These are phyloP conservation scores for Cordyceps javanica DNA, from an alignment of 2,329 filamentous ascomycete genomes.

Conservation along the genomic window DNA sequence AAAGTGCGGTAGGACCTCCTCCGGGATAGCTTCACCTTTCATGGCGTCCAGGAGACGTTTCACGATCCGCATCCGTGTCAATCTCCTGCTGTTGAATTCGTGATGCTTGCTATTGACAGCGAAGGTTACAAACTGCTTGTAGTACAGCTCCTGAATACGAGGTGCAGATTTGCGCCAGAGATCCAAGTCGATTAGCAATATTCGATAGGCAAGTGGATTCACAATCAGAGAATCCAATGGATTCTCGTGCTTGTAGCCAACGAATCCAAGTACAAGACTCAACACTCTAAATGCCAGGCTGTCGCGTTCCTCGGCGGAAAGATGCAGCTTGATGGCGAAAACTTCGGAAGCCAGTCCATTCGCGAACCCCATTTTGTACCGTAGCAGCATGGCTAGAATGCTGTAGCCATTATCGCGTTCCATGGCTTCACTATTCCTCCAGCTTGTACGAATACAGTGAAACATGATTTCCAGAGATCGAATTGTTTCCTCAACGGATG, in stretches of 20 bases:
- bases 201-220: conserved; percentile 89
- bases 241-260: conserved; percentile 76
- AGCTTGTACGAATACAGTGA: conserved; percentile 79
- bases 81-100: conserved; percentile 81
- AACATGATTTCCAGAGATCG: conserved; percentile 79
- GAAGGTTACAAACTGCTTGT: conserved; percentile 85
- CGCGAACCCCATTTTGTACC: conserved; percentile 67
- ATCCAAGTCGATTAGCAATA: conserved; percentile 86
- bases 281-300: conserved; percentile 59
- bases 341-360: conserved; percentile 25
- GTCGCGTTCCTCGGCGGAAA: conserved; percentile 49
- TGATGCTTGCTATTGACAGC: conserved; percentile 85
- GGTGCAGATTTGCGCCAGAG: conserved; percentile 79
- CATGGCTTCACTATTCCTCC: conserved; percentile 98
- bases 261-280: conserved; percentile 72
- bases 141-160: conserved; percentile 81
- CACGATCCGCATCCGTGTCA: conserved; percentile 91
- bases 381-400: conserved; percentile 74
- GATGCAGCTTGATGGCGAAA: conserved; percentile 32
- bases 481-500: conserved; percentile 62
- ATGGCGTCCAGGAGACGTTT: conserved; percentile 85
- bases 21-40: conserved; percentile 73
- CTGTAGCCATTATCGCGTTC: conserved; percentile 92
- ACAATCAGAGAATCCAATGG: conserved; percentile 88
- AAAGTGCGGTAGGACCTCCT: conserved; percentile 68